Percentiles rank a stretch among this genome's conserved stretches.
Conservation (phyloP, 371 early-diverging fungal species). For the Fennellomyces sp. region DNA sequence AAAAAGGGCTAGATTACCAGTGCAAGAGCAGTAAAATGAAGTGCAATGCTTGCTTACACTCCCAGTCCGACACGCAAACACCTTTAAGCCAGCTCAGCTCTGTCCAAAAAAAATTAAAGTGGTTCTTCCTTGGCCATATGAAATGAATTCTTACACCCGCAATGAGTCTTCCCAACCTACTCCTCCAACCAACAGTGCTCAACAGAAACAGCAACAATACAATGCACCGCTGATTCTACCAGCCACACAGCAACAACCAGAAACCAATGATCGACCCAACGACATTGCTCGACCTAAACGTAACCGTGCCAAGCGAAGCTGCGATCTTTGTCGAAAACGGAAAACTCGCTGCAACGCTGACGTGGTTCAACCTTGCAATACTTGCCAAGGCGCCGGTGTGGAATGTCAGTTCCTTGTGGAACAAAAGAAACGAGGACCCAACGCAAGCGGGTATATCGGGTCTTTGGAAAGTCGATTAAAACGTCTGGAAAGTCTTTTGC, state of each 20-base stretch:
- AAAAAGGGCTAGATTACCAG: no score
- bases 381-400: conserved; percentile 9
- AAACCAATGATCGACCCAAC: neutral
- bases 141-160: no score
- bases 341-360: conserved; percentile 19
- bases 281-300: conserved; percentile 8
- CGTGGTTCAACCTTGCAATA: conserved; percentile 12
- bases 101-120: no score
- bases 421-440: conserved; percentile 42
- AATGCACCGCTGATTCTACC: neutral
- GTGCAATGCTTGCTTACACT: no score
- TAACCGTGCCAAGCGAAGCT: conserved; percentile 23
- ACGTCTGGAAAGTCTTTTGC: conserved; percentile 36
- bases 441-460: conserved; percentile 32
- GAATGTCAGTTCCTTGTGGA: conserved; percentile 23
- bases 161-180: no score
- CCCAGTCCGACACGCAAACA: no score
- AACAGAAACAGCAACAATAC: neutral
- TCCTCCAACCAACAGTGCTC: neutral
- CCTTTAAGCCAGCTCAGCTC: no score
- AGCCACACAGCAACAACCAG: neutral
- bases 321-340: conserved; percentile 22
- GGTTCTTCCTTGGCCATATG: no score
- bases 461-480: conserved; percentile 31
- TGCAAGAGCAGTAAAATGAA: no score